Base-by-base conservation (phyloP, 2,329 filamentous ascomycete species). In the Drechslerella dactyloides region DNA sequence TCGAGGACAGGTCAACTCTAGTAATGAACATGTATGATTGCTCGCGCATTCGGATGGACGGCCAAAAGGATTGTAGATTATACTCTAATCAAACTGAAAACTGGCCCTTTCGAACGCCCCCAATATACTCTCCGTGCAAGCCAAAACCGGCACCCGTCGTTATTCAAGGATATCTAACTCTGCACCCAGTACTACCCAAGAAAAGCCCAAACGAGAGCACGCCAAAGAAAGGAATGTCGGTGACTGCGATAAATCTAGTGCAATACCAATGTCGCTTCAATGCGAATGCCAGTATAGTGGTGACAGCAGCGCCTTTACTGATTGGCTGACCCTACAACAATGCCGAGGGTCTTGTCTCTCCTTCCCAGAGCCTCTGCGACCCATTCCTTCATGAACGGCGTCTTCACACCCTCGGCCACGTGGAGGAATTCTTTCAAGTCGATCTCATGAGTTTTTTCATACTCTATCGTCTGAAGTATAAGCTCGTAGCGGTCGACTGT, bases 381-480 rank as follows among this genome's bases (percentile, higher is more conserved):
- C 93, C 93, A 97, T 11, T 82, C 85, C 81, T 88, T 86, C 75
- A 92, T 89, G 81, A 96, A 93, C 0, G 87, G 85, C 74, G 96
- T 83, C 61, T 84, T 83, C 75, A 97, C 89, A 76, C 85, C 86
- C 52, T 82, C 84, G 7, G 90, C 86, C 1, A 97, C 94, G 78
- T 89, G 89, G 0, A 87, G 85, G 76, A 99, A 97, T 81, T 99
- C 94, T 58, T 89, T 86, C 56, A 99, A 82, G 79, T 97, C 91
- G 42, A 91, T 79, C 62, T 87, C 81, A 55, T 86, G 83, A 11
- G 84, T 81, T 76, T 89, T 88, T 85, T 99, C 94, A 78, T 99
- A 99, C 80, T 99, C 94, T 30, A 96, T 83, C 90, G 97, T 97
- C 82, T 99, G 94, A 78, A 96, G 82, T 73, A 99, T 81, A 75